Conservation (phyloP, 345 rosid species). For the Rhizophora apiculata region DNA sequence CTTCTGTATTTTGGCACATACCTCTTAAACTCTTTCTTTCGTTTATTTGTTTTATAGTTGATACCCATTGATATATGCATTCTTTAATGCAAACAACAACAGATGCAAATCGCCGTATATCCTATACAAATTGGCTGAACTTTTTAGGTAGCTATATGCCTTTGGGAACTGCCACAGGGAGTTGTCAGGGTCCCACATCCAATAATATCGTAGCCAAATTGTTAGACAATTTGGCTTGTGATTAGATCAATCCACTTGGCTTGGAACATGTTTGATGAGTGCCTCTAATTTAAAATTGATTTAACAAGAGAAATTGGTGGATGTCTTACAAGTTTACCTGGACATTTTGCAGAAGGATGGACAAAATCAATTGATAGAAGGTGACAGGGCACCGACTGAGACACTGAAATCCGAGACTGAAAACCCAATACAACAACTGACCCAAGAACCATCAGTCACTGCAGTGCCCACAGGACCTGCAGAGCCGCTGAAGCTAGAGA, state of each 20-base stretch:
- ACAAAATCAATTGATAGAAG: conserved; percentile 16
- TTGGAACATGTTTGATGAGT: background rate
- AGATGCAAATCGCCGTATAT: no score
- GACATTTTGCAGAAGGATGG: conserved; percentile 19
- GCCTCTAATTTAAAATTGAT: background rate
- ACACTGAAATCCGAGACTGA: conserved; percentile 13
- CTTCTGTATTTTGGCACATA: background rate
- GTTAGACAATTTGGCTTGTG: no score
- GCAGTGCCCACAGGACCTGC: background rate
- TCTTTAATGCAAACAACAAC: no score
- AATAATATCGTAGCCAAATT: no score
- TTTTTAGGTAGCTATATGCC: no score
- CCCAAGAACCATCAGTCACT: background rate
- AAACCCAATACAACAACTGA: conserved; percentile 5
- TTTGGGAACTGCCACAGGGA: no score
- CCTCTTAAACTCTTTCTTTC: background rate
- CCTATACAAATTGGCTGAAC: no score
- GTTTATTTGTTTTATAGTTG: background rate
- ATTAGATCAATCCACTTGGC: no score
- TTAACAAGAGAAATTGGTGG: no score
- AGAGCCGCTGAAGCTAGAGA: conserved; percentile 8
- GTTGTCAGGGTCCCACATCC: no score
- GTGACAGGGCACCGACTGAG: conserved; percentile 11
- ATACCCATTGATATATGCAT: background rate
- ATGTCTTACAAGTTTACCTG: background rate